Conservation (phyloP, 1,284 basidiomycete species). For the Cutaneotrichosporon daszewskae region DNA sequence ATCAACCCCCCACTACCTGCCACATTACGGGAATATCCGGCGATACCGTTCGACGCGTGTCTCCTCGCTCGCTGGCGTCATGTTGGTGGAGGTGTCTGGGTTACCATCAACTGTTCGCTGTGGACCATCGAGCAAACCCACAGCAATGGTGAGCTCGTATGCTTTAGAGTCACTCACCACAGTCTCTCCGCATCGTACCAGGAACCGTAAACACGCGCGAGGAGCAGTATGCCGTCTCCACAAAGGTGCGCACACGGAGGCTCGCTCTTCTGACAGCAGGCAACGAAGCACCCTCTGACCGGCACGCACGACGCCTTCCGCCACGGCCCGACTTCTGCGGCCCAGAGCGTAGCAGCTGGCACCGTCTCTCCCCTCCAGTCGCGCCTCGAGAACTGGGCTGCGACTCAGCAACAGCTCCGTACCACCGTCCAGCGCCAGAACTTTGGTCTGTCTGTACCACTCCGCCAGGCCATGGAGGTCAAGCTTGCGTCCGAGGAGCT, state of each 20-base stretch:
- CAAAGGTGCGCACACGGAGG: conserved; percentile 25
- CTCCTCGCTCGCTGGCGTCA: too few relatives aligned
- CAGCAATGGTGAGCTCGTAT: conserved; percentile 23
- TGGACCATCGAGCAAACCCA: too few relatives aligned
- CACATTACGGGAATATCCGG: too few relatives aligned
- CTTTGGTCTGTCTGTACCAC: conserved; percentile 80
- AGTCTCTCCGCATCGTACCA: conserved; percentile 41
- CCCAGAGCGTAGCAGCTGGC: conserved; percentile 31
- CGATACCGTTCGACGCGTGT: too few relatives aligned
- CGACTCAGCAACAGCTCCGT: conserved; percentile 81
- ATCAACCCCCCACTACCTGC: too few relatives aligned
- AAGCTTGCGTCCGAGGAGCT: conserved; percentile 56
- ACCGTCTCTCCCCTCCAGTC: conserved; percentile 39
- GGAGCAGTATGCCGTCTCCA: conserved; percentile 37
- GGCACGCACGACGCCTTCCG: conserved; percentile 45
- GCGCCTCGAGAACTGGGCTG: conserved; percentile 66
- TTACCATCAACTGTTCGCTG: too few relatives aligned
- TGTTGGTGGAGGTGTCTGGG: too few relatives aligned
- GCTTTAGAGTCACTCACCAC: conserved; percentile 1
- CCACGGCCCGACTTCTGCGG: conserved; percentile 37
- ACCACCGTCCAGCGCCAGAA: conserved; percentile 77
- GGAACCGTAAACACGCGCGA: conserved; percentile 31
- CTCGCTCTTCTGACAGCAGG: conserved; percentile 14
- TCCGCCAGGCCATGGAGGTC: conserved; percentile 88
- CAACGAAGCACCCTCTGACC: conserved; percentile 39